Base-by-base conservation (phyloP, 2,329 filamentous ascomycete species). In the Penicillium corylophilum region DNA sequence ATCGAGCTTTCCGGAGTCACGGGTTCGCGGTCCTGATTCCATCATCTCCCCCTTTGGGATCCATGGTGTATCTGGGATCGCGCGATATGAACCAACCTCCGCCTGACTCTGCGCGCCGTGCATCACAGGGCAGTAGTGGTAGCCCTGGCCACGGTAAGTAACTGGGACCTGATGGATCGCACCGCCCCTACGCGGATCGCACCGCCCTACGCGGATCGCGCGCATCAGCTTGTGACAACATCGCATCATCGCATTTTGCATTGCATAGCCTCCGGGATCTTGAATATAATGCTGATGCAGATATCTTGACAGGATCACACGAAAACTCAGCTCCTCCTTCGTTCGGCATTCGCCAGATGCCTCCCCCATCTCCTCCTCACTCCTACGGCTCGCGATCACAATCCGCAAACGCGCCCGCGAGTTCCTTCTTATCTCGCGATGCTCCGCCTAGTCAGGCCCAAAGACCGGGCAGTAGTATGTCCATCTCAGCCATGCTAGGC, bases 401-500 rank as follows among this genome's bases (percentile, higher is more conserved):
- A 52, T 66, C 74, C 23, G 72, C 66, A 54, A 74, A 69, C 60
- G 68, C 67, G 51, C 74, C 66, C 49, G 67, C 68, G 50, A 64
- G 72, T 24, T 73, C 46, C 68, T 70, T 26, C 69, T 73, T 49
- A 66, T 73, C 75, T 53, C 81, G 83, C 64, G 84, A 87, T 58
- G 74, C 82, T 43, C 77, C 82, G 44, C 72, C 75, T 16, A 74
- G 73, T 20, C 74, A 79, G 20, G 70, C 75, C 50, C 76, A 81
- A 66, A 78, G 84, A 53, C 80, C 81, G 12, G 80, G 80, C 46
- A 82, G 82, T 64, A 85, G 83, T 71, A 88, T 89, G 85, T 87
- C 86, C 42, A 88, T 89, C 69, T 87, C 84, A n/a, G 85, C 85
- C 40, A 82, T 89, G 71, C 79, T 89, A 53, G 86, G 85, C 53